phyloP scores from a whole-genome alignment of 768 basidiomycete species.

The Panellus pusillus region DNA sequence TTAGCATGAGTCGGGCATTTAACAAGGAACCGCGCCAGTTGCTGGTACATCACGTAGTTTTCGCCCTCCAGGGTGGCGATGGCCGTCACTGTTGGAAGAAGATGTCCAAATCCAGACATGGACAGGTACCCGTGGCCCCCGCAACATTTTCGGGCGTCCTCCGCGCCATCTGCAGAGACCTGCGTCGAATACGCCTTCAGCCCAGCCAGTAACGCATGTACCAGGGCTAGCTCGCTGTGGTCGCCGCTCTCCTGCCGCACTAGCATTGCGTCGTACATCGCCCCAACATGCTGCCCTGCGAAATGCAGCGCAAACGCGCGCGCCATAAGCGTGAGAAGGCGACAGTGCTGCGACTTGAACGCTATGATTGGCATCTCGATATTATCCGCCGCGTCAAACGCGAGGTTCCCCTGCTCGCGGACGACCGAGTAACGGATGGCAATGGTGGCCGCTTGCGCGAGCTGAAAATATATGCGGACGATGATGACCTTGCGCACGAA shows the following conservation, averaged over 20 bases:
- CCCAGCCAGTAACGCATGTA: slow-evolving; percentile 22
- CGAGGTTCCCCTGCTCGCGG: slow-evolving; percentile 27
- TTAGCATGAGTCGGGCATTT: slow-evolving; percentile 16
- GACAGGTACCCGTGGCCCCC: slow-evolving; percentile 28
- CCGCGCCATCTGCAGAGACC: slow-evolving; percentile 24
- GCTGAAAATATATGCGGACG: slow-evolving; percentile 22
- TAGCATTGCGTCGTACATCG: slow-evolving; percentile 19
- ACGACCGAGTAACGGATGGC: slow-evolving; percentile 28
- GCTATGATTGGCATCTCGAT: slow-evolving; percentile 21
- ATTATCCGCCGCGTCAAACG: slow-evolving; percentile 11
- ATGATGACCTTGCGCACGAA: slow-evolving; percentile 19
- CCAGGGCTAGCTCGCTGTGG: slow-evolving; percentile 13
- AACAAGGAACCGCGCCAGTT: slow-evolving; percentile 28
- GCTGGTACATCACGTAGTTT: slow-evolving; percentile 31
- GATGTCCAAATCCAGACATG: slow-evolving; percentile 24
- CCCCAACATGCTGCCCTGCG: slow-evolving; percentile 14
- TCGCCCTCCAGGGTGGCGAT: slow-evolving; percentile 28
- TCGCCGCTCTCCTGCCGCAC: slow-evolving; percentile 4
- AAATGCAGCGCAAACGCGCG: slow-evolving; percentile 24
- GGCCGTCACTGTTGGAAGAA: slow-evolving; percentile 21
- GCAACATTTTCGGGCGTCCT: slow-evolving; percentile 29
- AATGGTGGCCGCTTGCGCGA: slow-evolving; percentile 27
- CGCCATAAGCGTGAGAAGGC: slow-evolving; percentile 22
- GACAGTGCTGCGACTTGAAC: slow-evolving; percentile 26
- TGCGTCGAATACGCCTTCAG: slow-evolving; percentile 28